Conservation (phyloP, 2,329 filamentous ascomycete species). For the Aphanocladium album region DNA sequence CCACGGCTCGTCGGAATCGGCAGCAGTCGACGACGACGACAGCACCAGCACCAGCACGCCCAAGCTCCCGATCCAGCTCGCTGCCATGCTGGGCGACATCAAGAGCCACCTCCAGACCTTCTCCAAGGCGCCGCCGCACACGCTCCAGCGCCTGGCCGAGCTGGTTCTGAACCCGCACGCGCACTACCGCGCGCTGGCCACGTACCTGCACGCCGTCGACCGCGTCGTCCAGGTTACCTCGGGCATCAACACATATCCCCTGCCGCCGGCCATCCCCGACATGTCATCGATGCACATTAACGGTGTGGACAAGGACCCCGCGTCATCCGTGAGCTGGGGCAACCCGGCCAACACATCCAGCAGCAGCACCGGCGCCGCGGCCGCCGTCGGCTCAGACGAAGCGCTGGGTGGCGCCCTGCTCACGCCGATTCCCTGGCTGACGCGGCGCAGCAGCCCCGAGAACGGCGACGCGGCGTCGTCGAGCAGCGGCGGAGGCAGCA, state of each 20-base stretch:
- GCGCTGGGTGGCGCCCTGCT: slow-evolving; percentile 83
- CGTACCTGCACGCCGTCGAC: slow-evolving; percentile 87
- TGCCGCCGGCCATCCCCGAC: slow-evolving; percentile 62
- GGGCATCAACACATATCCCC: slow-evolving; percentile 71
- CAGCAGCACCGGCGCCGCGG: slow-evolving; percentile 11
- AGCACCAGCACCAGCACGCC: slow-evolving; percentile 28
- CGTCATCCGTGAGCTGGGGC: slow-evolving; percentile 40
- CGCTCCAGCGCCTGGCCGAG: slow-evolving; percentile 86
- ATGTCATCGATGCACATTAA: slow-evolving; percentile 56
- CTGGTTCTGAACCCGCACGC: slow-evolving; percentile 69
- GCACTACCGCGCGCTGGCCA: slow-evolving; percentile 75
- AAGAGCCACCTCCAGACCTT: slow-evolving; percentile 63
- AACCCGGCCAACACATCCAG: slow-evolving; percentile 26
- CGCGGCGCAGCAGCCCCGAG: slow-evolving; percentile 31
- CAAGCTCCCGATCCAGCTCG: slow-evolving; percentile 58
- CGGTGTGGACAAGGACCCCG: slow-evolving; percentile 45
- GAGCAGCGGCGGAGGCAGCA: slow-evolving; percentile 8
- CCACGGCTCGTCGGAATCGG: neutral
- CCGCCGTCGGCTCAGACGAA: slow-evolving; percentile 73
- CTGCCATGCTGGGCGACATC: slow-evolving; percentile 58
- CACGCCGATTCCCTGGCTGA: slow-evolving; percentile 91
- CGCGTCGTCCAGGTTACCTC: slow-evolving; percentile 88
- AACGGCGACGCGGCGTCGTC: slow-evolving; percentile 20
- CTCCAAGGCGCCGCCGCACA: slow-evolving; percentile 74
- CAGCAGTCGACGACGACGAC: slow-evolving; percentile 26